Conservation (phyloP, 805 yeast genomes). For the Jamesozyma lodderae region DNA sequence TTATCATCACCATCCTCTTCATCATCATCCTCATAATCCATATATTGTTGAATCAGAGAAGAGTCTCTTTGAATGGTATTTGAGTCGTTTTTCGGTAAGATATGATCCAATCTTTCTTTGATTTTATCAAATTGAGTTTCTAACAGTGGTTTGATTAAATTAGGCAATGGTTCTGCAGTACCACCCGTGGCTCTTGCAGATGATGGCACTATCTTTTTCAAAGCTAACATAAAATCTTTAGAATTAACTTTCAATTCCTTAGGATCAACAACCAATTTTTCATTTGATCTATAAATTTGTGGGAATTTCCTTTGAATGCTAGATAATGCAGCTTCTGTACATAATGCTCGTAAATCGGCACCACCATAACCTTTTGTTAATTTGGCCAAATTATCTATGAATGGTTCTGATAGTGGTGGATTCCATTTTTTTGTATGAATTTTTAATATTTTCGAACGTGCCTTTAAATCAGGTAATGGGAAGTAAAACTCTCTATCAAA, state of each 20-base stretch:
- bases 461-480: slow-evolving; percentile 77
- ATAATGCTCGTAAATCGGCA: slow-evolving; percentile 87
- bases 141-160: slow-evolving; percentile 56
- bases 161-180: slow-evolving; percentile 72
- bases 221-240: slow-evolving; percentile 75
- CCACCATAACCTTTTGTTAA: slow-evolving; percentile 96
- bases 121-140: slow-evolving; percentile 41
- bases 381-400: slow-evolving; percentile 59
- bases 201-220: slow-evolving; percentile 84
- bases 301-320: slow-evolving; percentile 90
- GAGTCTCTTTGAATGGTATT: slow-evolving; percentile 11
- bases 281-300: slow-evolving; percentile 72
- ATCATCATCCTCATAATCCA: slow-evolving; percentile 27
- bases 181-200: slow-evolving; percentile 77
- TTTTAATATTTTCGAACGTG: slow-evolving; percentile 67
- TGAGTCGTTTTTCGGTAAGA: slow-evolving; percentile 43
- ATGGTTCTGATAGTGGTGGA: slow-evolving; percentile 53
- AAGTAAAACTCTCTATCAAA: slow-evolving; percentile 95
- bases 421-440: slow-evolving; percentile 89
- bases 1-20: slow-evolving; percentile 15
- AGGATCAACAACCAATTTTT: slow-evolving; percentile 69
- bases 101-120: slow-evolving; percentile 38
- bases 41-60: slow-evolving; percentile 28
- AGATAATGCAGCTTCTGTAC: slow-evolving; percentile 91
- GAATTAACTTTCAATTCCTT: slow-evolving; percentile 62